Conservation (phyloP, 352 stramenopile genomes). For the Phytophthora palmivora region DNA sequence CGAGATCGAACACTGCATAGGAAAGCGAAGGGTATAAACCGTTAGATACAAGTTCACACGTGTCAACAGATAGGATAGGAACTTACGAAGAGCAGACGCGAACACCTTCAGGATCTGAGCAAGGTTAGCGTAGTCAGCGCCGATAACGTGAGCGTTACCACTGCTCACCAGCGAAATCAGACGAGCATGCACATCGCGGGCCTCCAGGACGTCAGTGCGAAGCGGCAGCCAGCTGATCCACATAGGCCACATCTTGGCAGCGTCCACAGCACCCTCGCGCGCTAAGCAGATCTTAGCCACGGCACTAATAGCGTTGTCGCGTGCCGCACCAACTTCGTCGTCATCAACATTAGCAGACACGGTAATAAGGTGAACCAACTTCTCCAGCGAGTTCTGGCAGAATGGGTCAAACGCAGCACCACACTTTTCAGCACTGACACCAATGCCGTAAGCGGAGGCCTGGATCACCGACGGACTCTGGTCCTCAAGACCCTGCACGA, state of each 20-base stretch:
- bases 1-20: conserved; percentile 71
- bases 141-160: conserved; percentile 71
- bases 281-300: conserved; percentile 79
- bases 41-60: conserved; percentile 22
- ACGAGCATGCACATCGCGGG: conserved; percentile 76
- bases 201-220: conserved; percentile 80
- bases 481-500: conserved; percentile 80
- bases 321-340: conserved; percentile 67
- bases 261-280: conserved; percentile 65
- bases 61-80: conserved; percentile 13
- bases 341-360: conserved; percentile 59
- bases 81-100: conserved; percentile 75
- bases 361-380: conserved; percentile 73
- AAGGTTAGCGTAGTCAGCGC: conserved; percentile 71
- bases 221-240: conserved; percentile 88
- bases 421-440: conserved; percentile 84
- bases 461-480: conserved; percentile 71
- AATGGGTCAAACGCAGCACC: conserved; percentile 77
- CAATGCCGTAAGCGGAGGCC: conserved; percentile 83
- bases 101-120: conserved; percentile 78
- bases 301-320: conserved; percentile 84
- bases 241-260: conserved; percentile 65
- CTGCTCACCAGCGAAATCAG: conserved; percentile 69
- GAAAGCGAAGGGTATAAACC: conserved; percentile 20
- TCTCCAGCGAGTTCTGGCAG: conserved; percentile 69